These are phyloP conservation scores for Xylaria nigripes DNA, from an alignment of 495 filamentous ascomycete species.

Conservation along the genomic window DNA sequence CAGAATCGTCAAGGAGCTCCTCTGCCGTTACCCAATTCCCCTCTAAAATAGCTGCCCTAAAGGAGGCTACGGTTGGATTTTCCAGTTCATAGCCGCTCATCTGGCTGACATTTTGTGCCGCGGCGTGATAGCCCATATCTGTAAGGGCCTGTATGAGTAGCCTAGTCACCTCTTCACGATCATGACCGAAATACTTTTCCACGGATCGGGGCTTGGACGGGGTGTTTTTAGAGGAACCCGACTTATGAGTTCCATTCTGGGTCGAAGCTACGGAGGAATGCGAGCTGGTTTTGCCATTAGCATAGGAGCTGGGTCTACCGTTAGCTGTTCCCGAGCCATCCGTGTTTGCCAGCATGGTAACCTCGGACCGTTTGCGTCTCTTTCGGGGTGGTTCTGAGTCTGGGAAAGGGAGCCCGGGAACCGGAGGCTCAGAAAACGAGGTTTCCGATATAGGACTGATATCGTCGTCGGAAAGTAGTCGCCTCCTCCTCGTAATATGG, in stretches of 20 bases:
- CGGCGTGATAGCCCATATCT: constrained; percentile 75
- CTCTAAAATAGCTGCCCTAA: constrained; percentile 69
- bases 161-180: constrained; percentile 86
- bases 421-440: constrained; percentile 14
- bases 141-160: constrained; percentile 84
- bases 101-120: constrained; percentile 62
- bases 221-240: constrained; percentile 30
- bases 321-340: constrained; percentile 19
- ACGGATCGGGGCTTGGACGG: constrained; percentile 21
- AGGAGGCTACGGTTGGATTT: constrained; percentile 72
- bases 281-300: constrained; percentile 21
- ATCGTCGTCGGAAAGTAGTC: constrained; percentile 14
- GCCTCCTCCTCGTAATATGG: constrained; percentile 21
- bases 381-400: constrained; percentile 13
- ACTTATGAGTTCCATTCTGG: constrained; percentile 33
- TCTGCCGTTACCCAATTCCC: constrained; percentile 85
- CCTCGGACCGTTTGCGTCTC: constrained; percentile 20
- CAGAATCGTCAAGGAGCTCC: constrained; percentile 58
- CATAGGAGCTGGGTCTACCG: constrained; percentile 20
- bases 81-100: constrained; percentile 90
- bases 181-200: constrained; percentile 59
- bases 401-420: constrained; percentile 5
- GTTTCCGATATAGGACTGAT: constrained; percentile 10
- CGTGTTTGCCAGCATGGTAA: constrained; percentile 23
- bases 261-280: constrained; percentile 10